These are phyloP conservation scores for Boechera stricta DNA, from an alignment of 345 rosid species.

Conservation along the genomic window DNA sequence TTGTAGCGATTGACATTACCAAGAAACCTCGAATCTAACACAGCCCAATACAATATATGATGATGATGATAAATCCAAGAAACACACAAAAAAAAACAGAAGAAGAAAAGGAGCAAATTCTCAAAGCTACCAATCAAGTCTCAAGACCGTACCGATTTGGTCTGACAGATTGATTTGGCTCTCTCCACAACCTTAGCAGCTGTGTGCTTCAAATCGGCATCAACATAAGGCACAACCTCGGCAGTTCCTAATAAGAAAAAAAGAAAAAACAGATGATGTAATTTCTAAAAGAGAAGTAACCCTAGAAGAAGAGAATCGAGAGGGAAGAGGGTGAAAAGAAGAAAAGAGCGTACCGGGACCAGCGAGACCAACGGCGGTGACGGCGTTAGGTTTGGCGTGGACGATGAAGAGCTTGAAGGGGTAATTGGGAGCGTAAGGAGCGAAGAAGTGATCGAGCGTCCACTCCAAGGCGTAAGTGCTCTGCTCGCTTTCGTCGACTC, in stretches of 20 bases:
- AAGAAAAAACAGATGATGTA: background rate
- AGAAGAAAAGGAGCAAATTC: background rate
- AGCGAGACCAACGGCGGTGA: slow-evolving; percentile 64
- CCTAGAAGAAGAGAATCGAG: too few relatives aligned
- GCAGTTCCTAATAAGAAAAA: slow-evolving; percentile 58
- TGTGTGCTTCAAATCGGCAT: slow-evolving; percentile 72
- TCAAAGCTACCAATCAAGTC: background rate
- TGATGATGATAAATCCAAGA: slow-evolving; percentile 9
- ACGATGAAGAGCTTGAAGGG: slow-evolving; percentile 83
- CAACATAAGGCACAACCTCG: slow-evolving; percentile 70
- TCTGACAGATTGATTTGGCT: slow-evolving; percentile 62
- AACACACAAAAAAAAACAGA: background rate
- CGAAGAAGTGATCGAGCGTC: slow-evolving; percentile 83
- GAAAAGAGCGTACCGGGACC: slow-evolving; percentile 68
- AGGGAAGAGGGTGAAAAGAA: background rate
- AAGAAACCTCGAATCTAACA: background rate
- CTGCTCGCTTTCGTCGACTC: slow-evolving; percentile 72
- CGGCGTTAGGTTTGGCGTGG: slow-evolving; percentile 75
- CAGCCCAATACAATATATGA: background rate
- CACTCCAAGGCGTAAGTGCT: slow-evolving; percentile 84
- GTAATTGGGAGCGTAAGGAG: slow-evolving; percentile 54
- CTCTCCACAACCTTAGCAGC: slow-evolving; percentile 72
- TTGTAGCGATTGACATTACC: background rate
- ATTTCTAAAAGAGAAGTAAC: background rate
- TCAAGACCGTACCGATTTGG: slow-evolving; percentile 59